Percentiles rank a stretch among this genome's conserved stretches.
Evolutionary conservation across 2,329 filamentous ascomycete species (phyloP).

Genomic region (Exophiala sideris): DNA sequence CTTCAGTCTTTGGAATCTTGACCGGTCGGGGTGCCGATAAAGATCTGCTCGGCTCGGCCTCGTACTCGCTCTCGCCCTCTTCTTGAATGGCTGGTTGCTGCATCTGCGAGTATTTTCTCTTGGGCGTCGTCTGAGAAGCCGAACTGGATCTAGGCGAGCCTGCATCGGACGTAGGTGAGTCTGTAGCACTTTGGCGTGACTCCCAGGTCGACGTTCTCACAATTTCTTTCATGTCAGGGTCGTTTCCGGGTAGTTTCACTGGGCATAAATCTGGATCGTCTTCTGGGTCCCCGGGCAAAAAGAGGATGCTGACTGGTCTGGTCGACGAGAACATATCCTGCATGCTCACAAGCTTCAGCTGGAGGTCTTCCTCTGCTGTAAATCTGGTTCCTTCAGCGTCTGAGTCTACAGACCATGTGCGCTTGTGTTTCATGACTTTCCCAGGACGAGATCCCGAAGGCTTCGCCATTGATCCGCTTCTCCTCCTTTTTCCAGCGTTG

Average conservation of each 20-base stretch:
- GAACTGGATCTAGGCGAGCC: constrained; percentile 41
- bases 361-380: constrained; percentile 42
- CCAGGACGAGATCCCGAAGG: constrained; percentile 56
- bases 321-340: constrained; percentile 49
- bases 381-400: constrained; percentile 39
- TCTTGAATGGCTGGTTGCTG: constrained; percentile 23
- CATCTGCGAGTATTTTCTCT: constrained; percentile 39
- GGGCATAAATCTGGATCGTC: constrained; percentile 46
- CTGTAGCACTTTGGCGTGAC: constrained; percentile 34
- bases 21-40: constrained; percentile 10
- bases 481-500: constrained; percentile 60
- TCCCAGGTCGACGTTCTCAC: constrained; percentile 33
- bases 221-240: constrained; percentile 33
- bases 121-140: constrained; percentile 37
- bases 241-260: constrained; percentile 38
- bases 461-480: constrained; percentile 51
- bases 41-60: constrained; percentile 9
- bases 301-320: constrained; percentile 40
- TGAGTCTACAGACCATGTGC: constrained; percentile 94
- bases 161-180: constrained; percentile 33
- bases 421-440: constrained; percentile 86
- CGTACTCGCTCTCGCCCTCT: constrained; percentile 23
- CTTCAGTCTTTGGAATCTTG: constrained; percentile 25
- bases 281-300: constrained; percentile 42
- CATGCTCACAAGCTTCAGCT: constrained; percentile 42